These are phyloP conservation scores for Vaccinium vitisidaea DNA, from an alignment of 148 eudicot genomes.

Conservation along the genomic window DNA sequence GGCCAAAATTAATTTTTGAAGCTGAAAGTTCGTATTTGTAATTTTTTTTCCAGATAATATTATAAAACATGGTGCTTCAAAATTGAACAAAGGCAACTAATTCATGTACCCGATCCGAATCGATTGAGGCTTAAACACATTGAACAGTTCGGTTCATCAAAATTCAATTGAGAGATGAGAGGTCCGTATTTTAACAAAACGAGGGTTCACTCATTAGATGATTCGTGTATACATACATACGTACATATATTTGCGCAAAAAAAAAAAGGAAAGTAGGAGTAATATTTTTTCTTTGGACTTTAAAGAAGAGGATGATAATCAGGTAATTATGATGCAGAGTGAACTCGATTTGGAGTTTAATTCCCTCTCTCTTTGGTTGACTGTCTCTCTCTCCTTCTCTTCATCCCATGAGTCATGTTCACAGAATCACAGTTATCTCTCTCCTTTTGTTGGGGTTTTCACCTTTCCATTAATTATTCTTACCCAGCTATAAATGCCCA, in stretches of 20 bases:
- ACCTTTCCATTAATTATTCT: conserved; percentile 19
- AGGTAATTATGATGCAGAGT: neutral
- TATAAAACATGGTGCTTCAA: too few relatives aligned
- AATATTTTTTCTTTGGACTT: neutral
- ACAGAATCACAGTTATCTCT: neutral
- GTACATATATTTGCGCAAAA: too few relatives aligned
- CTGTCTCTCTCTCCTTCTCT: neutral
- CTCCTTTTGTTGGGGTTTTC: neutral
- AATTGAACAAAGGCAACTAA: too few relatives aligned
- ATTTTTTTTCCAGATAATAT: too few relatives aligned
- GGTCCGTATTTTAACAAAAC: too few relatives aligned
- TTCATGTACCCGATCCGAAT: too few relatives aligned
- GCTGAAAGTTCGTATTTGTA: too few relatives aligned
- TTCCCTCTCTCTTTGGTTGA: neutral
- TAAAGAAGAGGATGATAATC: neutral
- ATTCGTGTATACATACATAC: too few relatives aligned
- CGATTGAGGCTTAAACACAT: too few relatives aligned
- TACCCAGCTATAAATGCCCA: conserved; percentile 18
- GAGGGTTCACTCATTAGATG: too few relatives aligned
- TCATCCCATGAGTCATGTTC: neutral
- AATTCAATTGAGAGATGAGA: too few relatives aligned
- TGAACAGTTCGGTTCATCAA: too few relatives aligned
- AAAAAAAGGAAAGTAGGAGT: neutral
- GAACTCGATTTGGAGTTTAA: neutral
- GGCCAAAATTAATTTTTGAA: neutral